Evolutionary conservation across 768 basidiomycete genomes (phyloP).

Genomic region (Daedaleopsis nitida): DNA sequence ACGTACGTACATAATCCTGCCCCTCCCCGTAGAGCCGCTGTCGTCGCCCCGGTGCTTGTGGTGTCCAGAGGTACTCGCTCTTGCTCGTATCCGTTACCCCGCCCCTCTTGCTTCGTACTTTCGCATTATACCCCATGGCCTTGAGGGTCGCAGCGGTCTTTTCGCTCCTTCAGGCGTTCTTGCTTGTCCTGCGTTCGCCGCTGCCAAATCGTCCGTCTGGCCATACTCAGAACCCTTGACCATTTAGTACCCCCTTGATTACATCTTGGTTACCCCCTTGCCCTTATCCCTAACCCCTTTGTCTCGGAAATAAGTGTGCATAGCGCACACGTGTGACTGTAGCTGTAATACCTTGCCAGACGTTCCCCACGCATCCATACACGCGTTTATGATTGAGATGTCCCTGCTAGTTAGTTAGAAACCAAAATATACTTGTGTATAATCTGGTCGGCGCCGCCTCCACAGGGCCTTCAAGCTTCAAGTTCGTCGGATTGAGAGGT

Average conservation of each 20-base stretch:
- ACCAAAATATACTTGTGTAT: background rate
- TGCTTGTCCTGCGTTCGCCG: too few relatives aligned
- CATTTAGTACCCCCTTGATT: too few relatives aligned
- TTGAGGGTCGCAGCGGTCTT: background rate
- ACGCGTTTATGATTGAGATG: constrained; percentile 8
- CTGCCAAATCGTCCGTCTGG: too few relatives aligned
- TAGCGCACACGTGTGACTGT: background rate
- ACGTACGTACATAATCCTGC: background rate
- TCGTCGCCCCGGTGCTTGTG: background rate
- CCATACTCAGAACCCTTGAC: too few relatives aligned
- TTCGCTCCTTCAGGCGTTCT: too few relatives aligned
- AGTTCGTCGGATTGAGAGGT: too few relatives aligned
- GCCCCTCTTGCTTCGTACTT: background rate
- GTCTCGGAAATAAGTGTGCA: too few relatives aligned
- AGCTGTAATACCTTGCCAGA: background rate
- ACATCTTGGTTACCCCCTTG: too few relatives aligned
- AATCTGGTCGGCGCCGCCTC: background rate
- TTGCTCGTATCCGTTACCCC: background rate
- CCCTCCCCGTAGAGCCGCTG: background rate
- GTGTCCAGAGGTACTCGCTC: background rate
- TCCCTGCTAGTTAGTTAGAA: background rate
- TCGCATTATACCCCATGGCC: background rate
- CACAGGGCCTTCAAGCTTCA: too few relatives aligned
- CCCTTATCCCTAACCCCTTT: too few relatives aligned
- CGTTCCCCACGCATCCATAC: constrained; percentile 2